These are phyloP conservation scores for Metschnikowia anglica DNA, from an alignment of 805 yeast genomes.

Conservation along the genomic window DNA sequence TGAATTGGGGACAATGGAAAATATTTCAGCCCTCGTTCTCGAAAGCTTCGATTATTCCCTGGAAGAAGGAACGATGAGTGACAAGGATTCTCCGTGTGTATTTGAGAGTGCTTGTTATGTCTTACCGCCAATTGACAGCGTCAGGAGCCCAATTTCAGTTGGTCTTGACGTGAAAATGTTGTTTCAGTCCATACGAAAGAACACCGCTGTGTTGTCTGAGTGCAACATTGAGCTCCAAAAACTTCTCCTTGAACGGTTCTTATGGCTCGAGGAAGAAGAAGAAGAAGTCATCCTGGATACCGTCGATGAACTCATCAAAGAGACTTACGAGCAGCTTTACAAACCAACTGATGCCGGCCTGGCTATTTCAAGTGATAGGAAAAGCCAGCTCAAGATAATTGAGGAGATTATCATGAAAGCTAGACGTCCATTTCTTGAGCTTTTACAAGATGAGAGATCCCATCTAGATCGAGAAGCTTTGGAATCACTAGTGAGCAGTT, in stretches of 20 bases:
- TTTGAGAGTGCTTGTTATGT: neutral
- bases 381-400: neutral
- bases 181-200: neutral
- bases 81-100: too few species aligned
- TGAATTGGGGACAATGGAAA: too few species aligned
- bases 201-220: neutral
- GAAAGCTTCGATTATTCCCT: too few species aligned
- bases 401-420: neutral
- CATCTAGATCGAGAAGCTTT: too few species aligned
- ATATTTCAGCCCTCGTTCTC: too few species aligned
- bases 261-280: too few species aligned
- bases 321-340: neutral
- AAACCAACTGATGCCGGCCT: neutral
- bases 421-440: neutral
- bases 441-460: too few species aligned
- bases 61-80: too few species aligned
- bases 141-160: neutral
- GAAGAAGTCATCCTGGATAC: too few species aligned
- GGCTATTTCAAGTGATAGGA: neutral
- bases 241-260: conserved; percentile 4
- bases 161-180: neutral
- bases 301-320: neutral
- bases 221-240: neutral
- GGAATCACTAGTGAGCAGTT: neutral
- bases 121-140: neutral